Base-by-base conservation (phyloP, 306 rosid genomes). In the Parietaria judaica region DNA sequence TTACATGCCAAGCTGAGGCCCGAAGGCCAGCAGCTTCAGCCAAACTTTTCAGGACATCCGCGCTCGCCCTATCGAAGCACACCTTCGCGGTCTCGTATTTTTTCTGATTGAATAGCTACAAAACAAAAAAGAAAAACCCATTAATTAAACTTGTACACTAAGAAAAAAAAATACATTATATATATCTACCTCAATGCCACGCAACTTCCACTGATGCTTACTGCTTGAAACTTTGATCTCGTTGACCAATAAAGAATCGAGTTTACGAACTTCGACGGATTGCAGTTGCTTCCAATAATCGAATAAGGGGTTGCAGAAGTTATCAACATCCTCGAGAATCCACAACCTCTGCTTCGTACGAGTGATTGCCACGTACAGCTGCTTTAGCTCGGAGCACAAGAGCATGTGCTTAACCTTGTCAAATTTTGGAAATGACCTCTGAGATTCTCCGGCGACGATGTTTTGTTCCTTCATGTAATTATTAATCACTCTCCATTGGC, bases 341-440 rank as follows among this genome's bases (percentile, higher is more conserved):
- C 86, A 84, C 68, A 84, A 66, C 54, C 90, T 78, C 17, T 76
- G 86, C 46, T 74, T 84, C 7, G 90, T 78, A 5, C 84, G 86
- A 48, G 90, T 78, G 43, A 84, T 67, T 39, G 90, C 84, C 6
- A 84, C 86, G 38, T 84, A 84, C 4, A 84, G 43, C 35, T 81
- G 84, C 63, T 84, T 84, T 31, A 84, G 76, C 56, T 84, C 90
- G 8, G 86, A 79, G 54, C 90, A 84, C 23, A 84, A 65, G 4
- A 81, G 60, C 51, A 64, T 71, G 68, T 84, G 84, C 58, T 76
- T 81, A 12, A 84, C 66, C 17, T 72, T 79, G 60, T 2, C 50
- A 67, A 80, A 84, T 5, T 54, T 70, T 47, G 70, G 79, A 68
- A n/a, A 67, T 8, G 78, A 36, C 66, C 47, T 37, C 1, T 31